A percentile compares a stretch with the other conserved stretches of the same genome.
Evolutionary conservation across 169 alveolate genomes (phyloP).

Genomic region (Babesia divergens): DNA sequence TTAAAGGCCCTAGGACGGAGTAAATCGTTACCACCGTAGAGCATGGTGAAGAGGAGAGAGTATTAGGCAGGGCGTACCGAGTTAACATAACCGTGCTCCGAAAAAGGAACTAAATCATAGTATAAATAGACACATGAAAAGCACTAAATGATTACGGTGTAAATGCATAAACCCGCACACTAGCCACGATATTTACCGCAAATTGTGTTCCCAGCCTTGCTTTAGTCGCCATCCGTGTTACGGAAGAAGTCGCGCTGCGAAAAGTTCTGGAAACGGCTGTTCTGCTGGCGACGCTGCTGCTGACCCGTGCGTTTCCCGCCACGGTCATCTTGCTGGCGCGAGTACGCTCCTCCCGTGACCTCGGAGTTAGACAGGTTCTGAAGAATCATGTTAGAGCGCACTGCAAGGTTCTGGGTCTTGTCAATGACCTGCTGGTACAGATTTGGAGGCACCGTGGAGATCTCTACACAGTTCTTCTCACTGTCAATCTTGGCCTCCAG

Average conservation of each 20-base stretch:
- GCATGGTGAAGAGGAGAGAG: too few species aligned
- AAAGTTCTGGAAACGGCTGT: slow-evolving; percentile 20
- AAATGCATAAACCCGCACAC: too few species aligned
- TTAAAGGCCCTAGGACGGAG: too few species aligned
- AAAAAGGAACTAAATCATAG: too few species aligned
- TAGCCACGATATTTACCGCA: too few species aligned
- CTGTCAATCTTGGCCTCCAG: slow-evolving; percentile 88
- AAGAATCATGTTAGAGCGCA: slow-evolving; percentile 79
- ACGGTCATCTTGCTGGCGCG: slow-evolving; percentile 12
- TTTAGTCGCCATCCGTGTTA: neutral
- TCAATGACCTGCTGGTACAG: slow-evolving; percentile 85
- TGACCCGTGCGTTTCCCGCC: slow-evolving; percentile 16
- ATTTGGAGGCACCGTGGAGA: slow-evolving; percentile 82
- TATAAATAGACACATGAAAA: too few species aligned
- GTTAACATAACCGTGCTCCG: too few species aligned
- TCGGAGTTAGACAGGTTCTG: slow-evolving; percentile 72
- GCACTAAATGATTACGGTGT: too few species aligned
- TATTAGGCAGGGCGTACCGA: too few species aligned
- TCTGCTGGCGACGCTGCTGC: slow-evolving; percentile 46
- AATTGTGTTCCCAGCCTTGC: neutral
- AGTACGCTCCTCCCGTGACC: slow-evolving; percentile 2
- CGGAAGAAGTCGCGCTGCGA: slow-evolving; percentile 42
- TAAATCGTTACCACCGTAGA: too few species aligned
- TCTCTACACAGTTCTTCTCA: slow-evolving; percentile 88
- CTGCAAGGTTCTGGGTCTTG: slow-evolving; percentile 78